Base-by-base conservation (phyloP, 305 asterid genomes). In the Fraxinus angustifolia region DNA sequence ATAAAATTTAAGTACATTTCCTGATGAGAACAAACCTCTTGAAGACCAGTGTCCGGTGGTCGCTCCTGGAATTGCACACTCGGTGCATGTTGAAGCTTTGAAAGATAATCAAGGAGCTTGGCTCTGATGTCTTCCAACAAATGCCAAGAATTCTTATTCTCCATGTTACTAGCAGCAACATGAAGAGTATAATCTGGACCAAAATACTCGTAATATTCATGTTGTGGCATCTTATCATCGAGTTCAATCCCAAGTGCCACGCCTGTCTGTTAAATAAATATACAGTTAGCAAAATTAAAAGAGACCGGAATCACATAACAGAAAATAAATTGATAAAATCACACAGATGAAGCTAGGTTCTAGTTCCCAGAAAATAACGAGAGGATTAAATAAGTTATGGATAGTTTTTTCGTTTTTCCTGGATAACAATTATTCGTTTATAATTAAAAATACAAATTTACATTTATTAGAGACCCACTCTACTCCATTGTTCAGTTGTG, bases 151-250 rank as follows among this genome's bases (percentile, higher is more conserved):
- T 88, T 90, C 80, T 90, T 90, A 78, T 90, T 88, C 84, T 90
- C 93, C 93, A 90, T 90, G 84, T 90, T 90, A 86, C 93, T 88
- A 73, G 93, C 89, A 83, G 93, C 93, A 82, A 90, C 93, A 80
- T 90, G 93, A 76, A 88, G 88, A 68, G 85, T 90, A 79, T 88
- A 90, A 81, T 90, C 92, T 23, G 93, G 93, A 83, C 93, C 92
- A 73, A 90, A 90, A 82, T 88, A 90, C 83, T 90, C 92, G 33
- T 86, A 90, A 80, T 90, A 88, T 83, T 90, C 92, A 83, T 90
- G 93, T 75, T 87, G 91, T 30, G 93, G 92, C 92, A 88, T 88
- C 90, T 88, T 90, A 86, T 88, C 93, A 68, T 88, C 92, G 73
- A 90, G 91, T 79, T 88, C 92, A 74, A 88, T 85, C 81, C 93